phyloP scores from a whole-genome alignment of 441 rosid species.

The Metrosideros polymorpha region DNA sequence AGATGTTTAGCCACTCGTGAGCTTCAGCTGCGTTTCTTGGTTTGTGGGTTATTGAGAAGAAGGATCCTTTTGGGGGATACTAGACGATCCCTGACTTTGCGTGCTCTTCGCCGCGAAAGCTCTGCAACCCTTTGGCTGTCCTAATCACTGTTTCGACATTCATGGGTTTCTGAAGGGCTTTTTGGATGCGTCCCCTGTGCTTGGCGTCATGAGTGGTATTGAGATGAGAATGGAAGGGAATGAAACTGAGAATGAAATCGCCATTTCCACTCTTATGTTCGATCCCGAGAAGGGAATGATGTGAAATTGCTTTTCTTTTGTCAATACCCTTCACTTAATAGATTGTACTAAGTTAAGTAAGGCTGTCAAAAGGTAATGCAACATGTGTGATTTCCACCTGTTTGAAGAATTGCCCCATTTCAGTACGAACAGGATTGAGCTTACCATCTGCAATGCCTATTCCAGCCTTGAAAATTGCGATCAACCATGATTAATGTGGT shows the following conservation, averaged over 20 bases:
- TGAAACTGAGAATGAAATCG: neutral
- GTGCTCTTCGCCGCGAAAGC: neutral
- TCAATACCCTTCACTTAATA: neutral
- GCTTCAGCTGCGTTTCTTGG: neutral
- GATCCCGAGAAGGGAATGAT: neutral
- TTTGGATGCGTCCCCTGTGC: neutral
- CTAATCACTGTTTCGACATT: neutral
- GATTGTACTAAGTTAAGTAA: neutral
- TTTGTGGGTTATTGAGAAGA: neutral
- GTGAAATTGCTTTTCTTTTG: neutral
- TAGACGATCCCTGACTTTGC: neutral
- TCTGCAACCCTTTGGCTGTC: neutral
- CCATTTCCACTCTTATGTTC: neutral
- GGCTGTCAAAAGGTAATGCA: neutral
- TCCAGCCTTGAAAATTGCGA: neutral
- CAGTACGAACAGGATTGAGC: neutral
- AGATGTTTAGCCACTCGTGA: neutral
- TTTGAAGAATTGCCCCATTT: neutral
- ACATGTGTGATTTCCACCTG: neutral
- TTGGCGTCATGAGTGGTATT: neutral
- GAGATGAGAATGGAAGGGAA: neutral
- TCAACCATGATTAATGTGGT: neutral
- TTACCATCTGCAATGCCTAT: neutral
- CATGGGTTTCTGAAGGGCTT: neutral
- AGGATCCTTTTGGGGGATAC: neutral